A percentile compares a stretch with the other conserved stretches of the same genome.
Evolutionary conservation across 345 rosid species (phyloP).

Genomic region (Limnanthes douglasii): DNA sequence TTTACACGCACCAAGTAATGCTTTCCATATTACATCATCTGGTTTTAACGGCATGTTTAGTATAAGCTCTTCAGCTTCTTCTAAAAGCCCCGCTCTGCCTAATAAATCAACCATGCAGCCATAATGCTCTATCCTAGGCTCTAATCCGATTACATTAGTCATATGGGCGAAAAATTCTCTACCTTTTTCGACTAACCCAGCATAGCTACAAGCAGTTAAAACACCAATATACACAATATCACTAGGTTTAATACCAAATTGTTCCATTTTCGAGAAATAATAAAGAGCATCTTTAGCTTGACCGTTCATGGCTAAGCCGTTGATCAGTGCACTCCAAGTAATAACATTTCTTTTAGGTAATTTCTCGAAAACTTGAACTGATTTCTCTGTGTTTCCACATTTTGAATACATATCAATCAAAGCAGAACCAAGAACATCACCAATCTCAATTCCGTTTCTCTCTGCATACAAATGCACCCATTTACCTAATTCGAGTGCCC

Average conservation of each 20-base stretch:
- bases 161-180: slow-evolving; percentile 31
- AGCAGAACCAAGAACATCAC: slow-evolving; percentile 57
- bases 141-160: slow-evolving; percentile 29
- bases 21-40: slow-evolving; percentile 56
- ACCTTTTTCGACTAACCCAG: slow-evolving; percentile 50
- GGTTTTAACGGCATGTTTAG: slow-evolving; percentile 37
- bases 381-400: slow-evolving; percentile 55
- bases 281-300: slow-evolving; percentile 37
- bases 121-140: slow-evolving; percentile 59
- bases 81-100: slow-evolving; percentile 41
- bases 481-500: slow-evolving; percentile 43
- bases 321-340: slow-evolving; percentile 52
- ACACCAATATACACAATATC: slow-evolving; percentile 44
- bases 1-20: slow-evolving; percentile 51
- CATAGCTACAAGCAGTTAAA: slow-evolving; percentile 55
- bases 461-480: slow-evolving; percentile 59
- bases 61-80: slow-evolving; percentile 52
- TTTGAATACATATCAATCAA: slow-evolving; percentile 67
- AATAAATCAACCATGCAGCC: slow-evolving; percentile 69
- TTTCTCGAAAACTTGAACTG: slow-evolving; percentile 35
- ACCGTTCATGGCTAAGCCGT: slow-evolving; percentile 58
- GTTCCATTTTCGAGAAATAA: slow-evolving; percentile 31
- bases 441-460: slow-evolving; percentile 22
- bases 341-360: slow-evolving; percentile 29
- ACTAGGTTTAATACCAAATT: slow-evolving; percentile 20